These are phyloP conservation scores for Lavandula angustifolia DNA, from an alignment of 257 asterid genomes.

Conservation along the genomic window DNA sequence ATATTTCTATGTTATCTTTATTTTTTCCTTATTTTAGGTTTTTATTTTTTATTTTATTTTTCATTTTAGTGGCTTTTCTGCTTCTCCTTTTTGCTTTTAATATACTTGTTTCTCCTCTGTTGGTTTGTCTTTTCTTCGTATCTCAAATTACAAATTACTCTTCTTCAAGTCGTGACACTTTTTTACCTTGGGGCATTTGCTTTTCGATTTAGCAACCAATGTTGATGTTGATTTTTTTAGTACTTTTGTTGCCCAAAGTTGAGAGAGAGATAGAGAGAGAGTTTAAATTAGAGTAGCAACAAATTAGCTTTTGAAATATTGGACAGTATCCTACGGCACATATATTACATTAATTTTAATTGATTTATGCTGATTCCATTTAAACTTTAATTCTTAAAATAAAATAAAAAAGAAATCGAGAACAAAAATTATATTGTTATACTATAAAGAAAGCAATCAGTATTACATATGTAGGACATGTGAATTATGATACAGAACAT, in stretches of 20 bases:
- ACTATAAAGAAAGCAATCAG: neutral
- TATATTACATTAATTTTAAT: neutral
- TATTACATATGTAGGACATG: neutral
- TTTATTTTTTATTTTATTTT: no score
- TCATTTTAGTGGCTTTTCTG: slow-evolving; percentile 18
- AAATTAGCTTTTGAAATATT: neutral
- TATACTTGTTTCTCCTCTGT: slow-evolving; percentile 13
- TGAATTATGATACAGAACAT: neutral
- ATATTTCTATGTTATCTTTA: neutral
- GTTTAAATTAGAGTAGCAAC: neutral
- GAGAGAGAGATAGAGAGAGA: no score
- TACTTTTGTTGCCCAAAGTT: neutral
- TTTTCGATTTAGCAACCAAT: neutral
- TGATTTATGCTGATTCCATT: neutral
- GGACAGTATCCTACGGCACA: no score
- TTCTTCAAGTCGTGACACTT: slow-evolving; percentile 1
- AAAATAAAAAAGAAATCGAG: neutral
- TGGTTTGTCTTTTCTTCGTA: slow-evolving; percentile 19
- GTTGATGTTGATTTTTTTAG: no score
- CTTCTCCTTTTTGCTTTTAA: slow-evolving; percentile 11
- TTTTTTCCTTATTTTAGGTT: neutral
- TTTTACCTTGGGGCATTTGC: neutral
- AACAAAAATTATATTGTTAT: neutral
- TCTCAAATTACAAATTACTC: slow-evolving; percentile 13
- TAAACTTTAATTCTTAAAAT: neutral